Base-by-base conservation (phyloP, 306 rosid genomes). In the Rosa rugosa region DNA sequence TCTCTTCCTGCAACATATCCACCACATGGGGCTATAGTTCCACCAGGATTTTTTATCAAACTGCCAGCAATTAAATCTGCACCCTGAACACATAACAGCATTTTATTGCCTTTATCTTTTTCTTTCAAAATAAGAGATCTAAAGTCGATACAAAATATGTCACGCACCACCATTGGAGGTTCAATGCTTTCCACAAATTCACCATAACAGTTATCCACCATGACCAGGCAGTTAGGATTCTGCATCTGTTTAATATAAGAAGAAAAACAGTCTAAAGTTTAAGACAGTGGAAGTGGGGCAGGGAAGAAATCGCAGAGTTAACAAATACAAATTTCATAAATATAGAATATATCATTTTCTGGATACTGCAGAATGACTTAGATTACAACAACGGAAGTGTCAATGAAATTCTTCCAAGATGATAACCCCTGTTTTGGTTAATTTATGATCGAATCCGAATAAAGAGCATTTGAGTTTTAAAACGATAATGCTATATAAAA, bases 171-270 rank as follows among this genome's bases (percentile, higher is more conserved):
- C 86, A 84, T 83, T 45, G 97, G 92, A 88, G 99, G 99, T 82
- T 94, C 99, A 77, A 85, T 80, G 77, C 82, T 81, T 85, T 94
- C 99, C 81, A 92, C 99, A 87, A 94, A 92, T 85, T 94, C 97
- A 14, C 97, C 99, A 80, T 92, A 94, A 78, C 99, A 94, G 81
- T 92, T 94, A 84, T 94, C 99, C 81, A 94, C 97, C 99, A 94
- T 88, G 77, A 94, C 92, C 79, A 82, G 85, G 80, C 99, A 94
- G 71, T 86, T 85, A 46, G 99, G 90, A 62, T 89, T 92, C 89
- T 92, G 99, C 91, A 53, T 76, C 99, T 94, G 91, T 27, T 44
- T 38, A 13, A 83, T 54, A 41, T 10, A 68, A 73, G 22, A 12
- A 9, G 54, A 54, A 77, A 42, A 31, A 54, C 34, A 66, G 14